These are phyloP conservation scores for Solanum hybrid DNA, from an alignment of 305 asterid genomes.

Conservation along the genomic window DNA sequence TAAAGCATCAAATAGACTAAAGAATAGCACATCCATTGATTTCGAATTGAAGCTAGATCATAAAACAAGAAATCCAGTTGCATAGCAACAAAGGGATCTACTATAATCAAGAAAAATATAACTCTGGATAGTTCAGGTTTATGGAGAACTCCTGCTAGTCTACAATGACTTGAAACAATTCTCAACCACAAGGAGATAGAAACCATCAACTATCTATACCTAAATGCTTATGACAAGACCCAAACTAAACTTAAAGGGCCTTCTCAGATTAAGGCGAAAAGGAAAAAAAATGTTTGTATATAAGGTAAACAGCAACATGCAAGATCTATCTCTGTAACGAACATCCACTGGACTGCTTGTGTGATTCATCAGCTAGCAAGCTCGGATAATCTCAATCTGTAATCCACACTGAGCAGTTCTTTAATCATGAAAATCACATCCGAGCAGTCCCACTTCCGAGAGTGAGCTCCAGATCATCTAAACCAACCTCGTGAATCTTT, in stretches of 20 bases:
- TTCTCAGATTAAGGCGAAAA: neutral
- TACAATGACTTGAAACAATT: neutral
- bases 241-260: neutral
- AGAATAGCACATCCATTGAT: neutral
- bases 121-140: slow-evolving; percentile 5
- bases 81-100: neutral
- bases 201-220: slow-evolving; percentile 6
- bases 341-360: neutral
- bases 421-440: slow-evolving; percentile 4
- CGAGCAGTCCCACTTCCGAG: slow-evolving; percentile 53
- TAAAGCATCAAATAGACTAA: neutral
- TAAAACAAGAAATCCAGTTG: neutral
- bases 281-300: neutral
- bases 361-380: neutral
- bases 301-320: neutral
- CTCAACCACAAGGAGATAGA: neutral
- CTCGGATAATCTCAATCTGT: neutral
- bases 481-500: slow-evolving; percentile 75
- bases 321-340: slow-evolving; percentile 1
- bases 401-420: neutral
- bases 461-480: slow-evolving; percentile 83
- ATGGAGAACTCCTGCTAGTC: slow-evolving; percentile 1
- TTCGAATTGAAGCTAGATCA: neutral
- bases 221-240: neutral
- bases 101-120: neutral